phyloP scores from a whole-genome alignment of 148 eudicot species.

The Pharnaceum exiguum region DNA sequence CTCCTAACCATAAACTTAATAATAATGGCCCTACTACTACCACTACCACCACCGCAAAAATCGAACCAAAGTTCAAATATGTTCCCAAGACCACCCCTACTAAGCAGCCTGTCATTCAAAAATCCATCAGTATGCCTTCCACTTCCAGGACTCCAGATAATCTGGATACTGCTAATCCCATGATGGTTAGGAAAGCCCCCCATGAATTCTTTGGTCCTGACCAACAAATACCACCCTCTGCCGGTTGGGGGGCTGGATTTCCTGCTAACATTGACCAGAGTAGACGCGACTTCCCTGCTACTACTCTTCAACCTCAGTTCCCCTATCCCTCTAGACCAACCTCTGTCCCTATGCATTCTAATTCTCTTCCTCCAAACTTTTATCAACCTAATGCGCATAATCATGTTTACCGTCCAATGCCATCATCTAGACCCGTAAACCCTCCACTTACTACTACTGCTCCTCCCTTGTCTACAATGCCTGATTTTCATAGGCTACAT shows the following conservation, averaged over 20 bases:
- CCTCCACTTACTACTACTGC: slow-evolving; percentile 29
- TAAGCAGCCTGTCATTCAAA: slow-evolving; percentile 35
- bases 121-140: slow-evolving; percentile 27
- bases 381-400: slow-evolving; percentile 25
- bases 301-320: slow-evolving; percentile 35
- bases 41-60: slow-evolving; percentile 15
- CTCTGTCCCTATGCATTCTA: slow-evolving; percentile 21
- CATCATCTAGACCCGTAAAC: slow-evolving; percentile 38
- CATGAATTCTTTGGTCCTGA: slow-evolving; percentile 38
- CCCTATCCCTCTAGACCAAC: slow-evolving; percentile 32
- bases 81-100: slow-evolving; percentile 32
- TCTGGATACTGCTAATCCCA: slow-evolving; percentile 26
- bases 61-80: slow-evolving; percentile 34
- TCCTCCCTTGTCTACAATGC: slow-evolving; percentile 28
- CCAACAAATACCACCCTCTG: slow-evolving; percentile 29
- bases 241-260: slow-evolving; percentile 29
- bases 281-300: slow-evolving; percentile 18
- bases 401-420: slow-evolving; percentile 28
- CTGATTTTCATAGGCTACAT: slow-evolving; percentile 45
- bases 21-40: too few relatives aligned
- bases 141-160: slow-evolving; percentile 30
- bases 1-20: slow-evolving; percentile 30
- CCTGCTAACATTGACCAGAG: slow-evolving; percentile 35
- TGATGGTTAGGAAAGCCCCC: slow-evolving; percentile 32
- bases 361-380: slow-evolving; percentile 34